phyloP scores from a whole-genome alignment of 495 filamentous ascomycete genomes.

The Penicillium flavigenum region DNA sequence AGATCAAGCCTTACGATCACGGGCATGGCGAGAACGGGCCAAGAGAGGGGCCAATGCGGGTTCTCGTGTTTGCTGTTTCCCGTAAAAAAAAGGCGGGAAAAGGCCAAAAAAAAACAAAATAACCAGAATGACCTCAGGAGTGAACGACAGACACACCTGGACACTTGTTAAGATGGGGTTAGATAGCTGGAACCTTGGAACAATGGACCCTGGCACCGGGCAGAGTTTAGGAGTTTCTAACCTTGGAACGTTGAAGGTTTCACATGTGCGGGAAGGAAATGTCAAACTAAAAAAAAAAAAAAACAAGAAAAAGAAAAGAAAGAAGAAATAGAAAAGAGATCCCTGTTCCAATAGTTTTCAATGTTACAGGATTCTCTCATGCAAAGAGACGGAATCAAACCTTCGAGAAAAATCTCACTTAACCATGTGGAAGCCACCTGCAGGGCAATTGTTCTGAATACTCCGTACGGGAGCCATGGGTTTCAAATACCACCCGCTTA shows the following conservation, averaged over 20 bases:
- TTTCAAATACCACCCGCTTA: constrained; percentile 8
- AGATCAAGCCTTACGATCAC: constrained; percentile 19
- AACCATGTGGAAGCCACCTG: constrained; percentile 7
- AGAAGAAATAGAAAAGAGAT: no score
- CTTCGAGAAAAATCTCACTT: background rate
- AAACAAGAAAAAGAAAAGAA: background rate
- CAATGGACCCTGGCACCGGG: background rate
- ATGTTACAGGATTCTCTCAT: background rate
- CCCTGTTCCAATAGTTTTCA: background rate
- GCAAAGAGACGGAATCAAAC: background rate
- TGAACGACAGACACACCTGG: no score
- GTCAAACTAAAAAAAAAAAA: background rate
- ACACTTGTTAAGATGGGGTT: no score
- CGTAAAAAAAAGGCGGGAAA: background rate
- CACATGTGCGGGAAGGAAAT: background rate
- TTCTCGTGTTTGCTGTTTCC: constrained; percentile 9
- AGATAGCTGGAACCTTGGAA: background rate
- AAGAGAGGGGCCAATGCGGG: constrained; percentile 5
- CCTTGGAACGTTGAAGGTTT: background rate
- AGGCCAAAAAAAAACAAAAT: background rate
- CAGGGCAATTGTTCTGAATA: background rate
- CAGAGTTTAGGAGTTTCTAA: background rate
- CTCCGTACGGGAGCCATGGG: background rate
- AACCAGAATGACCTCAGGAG: background rate
- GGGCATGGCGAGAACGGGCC: constrained; percentile 19